Evolutionary conservation across 495 filamentous ascomycete genomes (phyloP).

Genomic region (Viridothelium virens): DNA sequence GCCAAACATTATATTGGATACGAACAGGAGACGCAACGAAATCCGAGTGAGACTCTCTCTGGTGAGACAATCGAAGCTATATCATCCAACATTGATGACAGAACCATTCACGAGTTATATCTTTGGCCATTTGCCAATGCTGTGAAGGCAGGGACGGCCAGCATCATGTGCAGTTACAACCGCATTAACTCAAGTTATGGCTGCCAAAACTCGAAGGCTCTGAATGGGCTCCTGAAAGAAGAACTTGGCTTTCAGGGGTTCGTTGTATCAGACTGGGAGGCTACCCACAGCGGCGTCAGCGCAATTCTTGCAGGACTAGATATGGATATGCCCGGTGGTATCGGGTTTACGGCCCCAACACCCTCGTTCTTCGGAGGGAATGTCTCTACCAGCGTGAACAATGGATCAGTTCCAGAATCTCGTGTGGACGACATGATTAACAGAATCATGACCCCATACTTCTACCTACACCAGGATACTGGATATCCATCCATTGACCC

Average conservation of each 20-base stretch:
- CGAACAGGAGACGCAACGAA: slow-evolving; percentile 30
- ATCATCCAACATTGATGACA: slow-evolving; percentile 33
- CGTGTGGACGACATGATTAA: slow-evolving; percentile 32
- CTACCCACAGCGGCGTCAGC: slow-evolving; percentile 23
- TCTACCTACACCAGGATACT: slow-evolving; percentile 26
- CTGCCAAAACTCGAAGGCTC: slow-evolving; percentile 32
- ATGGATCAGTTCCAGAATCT: slow-evolving; percentile 26
- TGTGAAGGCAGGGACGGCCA: slow-evolving; percentile 25
- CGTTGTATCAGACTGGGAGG: slow-evolving; percentile 32
- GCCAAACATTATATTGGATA: slow-evolving; percentile 36
- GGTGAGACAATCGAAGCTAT: slow-evolving; percentile 32
- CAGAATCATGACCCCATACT: slow-evolving; percentile 35
- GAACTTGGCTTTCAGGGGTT: slow-evolving; percentile 52
- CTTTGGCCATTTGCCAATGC: slow-evolving; percentile 35
- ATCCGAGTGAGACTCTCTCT: slow-evolving; percentile 17
- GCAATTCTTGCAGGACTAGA: slow-evolving; percentile 29
- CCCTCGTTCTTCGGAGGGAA: slow-evolving; percentile 31
- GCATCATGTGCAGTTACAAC: slow-evolving; percentile 36
- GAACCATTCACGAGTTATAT: slow-evolving; percentile 36
- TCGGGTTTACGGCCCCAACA: slow-evolving; percentile 17
- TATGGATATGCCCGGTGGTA: slow-evolving; percentile 33
- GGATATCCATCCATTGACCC: slow-evolving; percentile 26
- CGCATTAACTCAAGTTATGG: slow-evolving; percentile 34
- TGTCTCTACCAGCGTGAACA: slow-evolving; percentile 27
- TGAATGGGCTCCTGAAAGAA: slow-evolving; percentile 46